phyloP scores from a whole-genome alignment of 495 filamentous ascomycete species.

The Aspergillus incahuasiensis region DNA sequence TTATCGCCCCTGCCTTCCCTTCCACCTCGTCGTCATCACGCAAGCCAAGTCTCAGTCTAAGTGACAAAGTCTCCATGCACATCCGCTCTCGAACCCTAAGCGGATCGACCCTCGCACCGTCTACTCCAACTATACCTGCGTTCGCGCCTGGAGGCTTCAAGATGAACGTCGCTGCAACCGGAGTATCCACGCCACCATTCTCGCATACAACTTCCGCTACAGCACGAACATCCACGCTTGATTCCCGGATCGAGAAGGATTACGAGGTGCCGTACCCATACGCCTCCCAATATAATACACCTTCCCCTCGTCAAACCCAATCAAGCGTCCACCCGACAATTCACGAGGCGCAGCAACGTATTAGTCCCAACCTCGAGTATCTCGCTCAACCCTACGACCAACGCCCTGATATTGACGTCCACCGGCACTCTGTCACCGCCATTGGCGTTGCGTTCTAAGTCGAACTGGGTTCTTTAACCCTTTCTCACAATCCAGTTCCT shows the following conservation, averaged over 20 bases:
- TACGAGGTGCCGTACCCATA: conserved; percentile 15
- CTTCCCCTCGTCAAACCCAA: conserved; percentile 6
- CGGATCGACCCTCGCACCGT: conserved; percentile 35
- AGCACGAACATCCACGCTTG: conserved; percentile 23
- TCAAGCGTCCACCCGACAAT: conserved; percentile 21
- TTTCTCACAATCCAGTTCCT: neutral
- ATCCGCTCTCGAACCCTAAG: conserved; percentile 39
- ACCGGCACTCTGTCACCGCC: conserved; percentile 24
- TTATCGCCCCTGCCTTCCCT: neutral
- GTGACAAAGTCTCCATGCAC: conserved; percentile 25
- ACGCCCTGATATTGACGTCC: conserved; percentile 18
- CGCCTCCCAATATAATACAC: conserved; percentile 2
- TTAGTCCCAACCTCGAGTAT: conserved; percentile 1
- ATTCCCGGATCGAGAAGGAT: conserved; percentile 24
- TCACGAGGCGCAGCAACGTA: conserved; percentile 23
- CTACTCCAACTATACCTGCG: neutral
- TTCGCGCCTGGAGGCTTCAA: conserved; percentile 3
- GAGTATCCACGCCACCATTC: conserved; percentile 17
- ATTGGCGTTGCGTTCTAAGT: conserved; percentile 38
- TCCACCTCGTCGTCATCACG: conserved; percentile 3
- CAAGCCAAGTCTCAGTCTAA: conserved; percentile 15
- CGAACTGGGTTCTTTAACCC: neutral
- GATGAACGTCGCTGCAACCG: neutral
- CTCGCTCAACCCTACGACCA: conserved; percentile 21
- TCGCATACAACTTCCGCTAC: conserved; percentile 21